These are phyloP conservation scores for Nymphaea thermarum DNA, from an alignment of 164 flowering plant genomes.

Conservation along the genomic window DNA sequence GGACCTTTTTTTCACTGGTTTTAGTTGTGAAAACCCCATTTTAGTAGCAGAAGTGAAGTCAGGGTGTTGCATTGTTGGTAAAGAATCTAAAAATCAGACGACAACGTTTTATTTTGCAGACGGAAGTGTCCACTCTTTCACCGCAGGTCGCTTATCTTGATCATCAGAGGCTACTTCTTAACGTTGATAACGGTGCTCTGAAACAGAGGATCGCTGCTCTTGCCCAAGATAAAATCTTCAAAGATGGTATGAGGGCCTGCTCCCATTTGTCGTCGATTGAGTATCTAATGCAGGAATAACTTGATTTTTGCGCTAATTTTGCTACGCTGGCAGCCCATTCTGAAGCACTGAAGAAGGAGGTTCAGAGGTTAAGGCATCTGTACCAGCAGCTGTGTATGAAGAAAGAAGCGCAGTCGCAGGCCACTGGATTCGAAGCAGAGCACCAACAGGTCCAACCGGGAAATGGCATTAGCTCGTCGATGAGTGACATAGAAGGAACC, in stretches of 20 bases:
- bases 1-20: neutral
- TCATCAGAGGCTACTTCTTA: slow-evolving; percentile 68
- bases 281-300: neutral
- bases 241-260: slow-evolving; percentile 42
- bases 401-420: neutral
- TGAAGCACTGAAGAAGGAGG: slow-evolving; percentile 80
- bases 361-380: slow-evolving; percentile 75
- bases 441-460: neutral
- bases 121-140: slow-evolving; percentile 72
- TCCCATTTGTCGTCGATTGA: no score
- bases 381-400: slow-evolving; percentile 28
- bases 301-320: neutral
- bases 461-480: neutral
- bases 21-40: neutral
- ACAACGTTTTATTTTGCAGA: slow-evolving; percentile 18
- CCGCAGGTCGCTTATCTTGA: slow-evolving; percentile 83
- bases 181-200: slow-evolving; percentile 75
- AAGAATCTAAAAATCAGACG: neutral
- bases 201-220: slow-evolving; percentile 87
- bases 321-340: slow-evolving; percentile 58
- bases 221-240: slow-evolving; percentile 80
- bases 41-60: neutral
- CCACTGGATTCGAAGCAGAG: neutral
- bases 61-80: neutral
- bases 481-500: neutral